A percentile compares a stretch with the other conserved stretches of the same genome.
Evolutionary conservation across 345 rosid species (phyloP).

Genomic region (Lepidium sativum): DNA sequence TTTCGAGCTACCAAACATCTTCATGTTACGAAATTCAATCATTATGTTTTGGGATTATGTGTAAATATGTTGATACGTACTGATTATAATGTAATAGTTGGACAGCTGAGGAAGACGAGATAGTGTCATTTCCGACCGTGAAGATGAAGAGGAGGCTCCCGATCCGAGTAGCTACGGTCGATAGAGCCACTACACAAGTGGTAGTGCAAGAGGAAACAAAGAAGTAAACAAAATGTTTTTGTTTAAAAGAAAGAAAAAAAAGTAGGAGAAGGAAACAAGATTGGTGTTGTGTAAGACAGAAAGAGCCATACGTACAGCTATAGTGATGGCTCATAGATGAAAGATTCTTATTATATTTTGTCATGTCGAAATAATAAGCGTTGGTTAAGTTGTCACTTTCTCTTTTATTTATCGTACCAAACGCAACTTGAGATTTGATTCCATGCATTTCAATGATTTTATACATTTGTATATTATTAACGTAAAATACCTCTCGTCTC

Average conservation of each 20-base stretch:
- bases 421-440: conserved; percentile 21
- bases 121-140: conserved; percentile 61
- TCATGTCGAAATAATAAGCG: conserved; percentile 22
- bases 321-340: conserved; percentile 19
- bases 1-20: neutral
- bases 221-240: neutral
- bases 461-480: neutral
- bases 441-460: neutral
- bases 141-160: conserved; percentile 64
- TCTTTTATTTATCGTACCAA: conserved; percentile 26
- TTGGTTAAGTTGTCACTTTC: conserved; percentile 30
- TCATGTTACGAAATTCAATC: neutral
- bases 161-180: conserved; percentile 34
- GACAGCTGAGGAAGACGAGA: conserved; percentile 51
- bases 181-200: neutral
- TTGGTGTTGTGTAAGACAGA: conserved; percentile 13
- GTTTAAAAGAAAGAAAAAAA: neutral
- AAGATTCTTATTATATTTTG: conserved; percentile 15
- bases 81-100: conserved; percentile 31
- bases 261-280: conserved; percentile 18
- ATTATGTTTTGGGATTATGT: neutral
- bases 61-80: too few species aligned
- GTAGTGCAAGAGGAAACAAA: conserved; percentile 4
- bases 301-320: conserved; percentile 30
- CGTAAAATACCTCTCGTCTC: neutral